Percentiles rank a stretch among this genome's conserved stretches.
These are phyloP conservation scores for Dactylellina sp. DNA, from an alignment of 2,329 filamentous ascomycete species.

Conservation along the genomic window DNA sequence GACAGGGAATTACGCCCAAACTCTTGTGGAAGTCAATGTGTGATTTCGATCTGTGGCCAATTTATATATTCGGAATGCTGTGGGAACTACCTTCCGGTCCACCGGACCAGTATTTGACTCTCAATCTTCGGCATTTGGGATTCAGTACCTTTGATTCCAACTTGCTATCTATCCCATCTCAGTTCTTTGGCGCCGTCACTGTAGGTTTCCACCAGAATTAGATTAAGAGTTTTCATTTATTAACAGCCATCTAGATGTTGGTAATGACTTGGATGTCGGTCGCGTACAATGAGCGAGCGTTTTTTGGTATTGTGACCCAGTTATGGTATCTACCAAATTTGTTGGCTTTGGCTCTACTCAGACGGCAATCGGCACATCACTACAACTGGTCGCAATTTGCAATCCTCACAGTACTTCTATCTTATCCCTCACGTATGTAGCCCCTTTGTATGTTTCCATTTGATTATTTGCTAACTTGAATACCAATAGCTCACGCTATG, in stretches of 20 bases:
- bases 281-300: conserved; percentile 68
- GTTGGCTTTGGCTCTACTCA: conserved; percentile 67
- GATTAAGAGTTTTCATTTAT: not conserved
- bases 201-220: conserved; percentile 65
- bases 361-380: conserved; percentile 61
- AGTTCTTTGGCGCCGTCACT: conserved; percentile 67
- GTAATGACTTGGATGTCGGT: conserved; percentile 67
- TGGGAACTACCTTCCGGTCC: conserved; percentile 68
- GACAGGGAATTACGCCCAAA: conserved; percentile 68
- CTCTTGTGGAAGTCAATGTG: conserved; percentile 69
- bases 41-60: conserved; percentile 73
- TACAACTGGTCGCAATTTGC: conserved; percentile 68
- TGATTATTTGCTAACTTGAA: conserved; percentile 1
- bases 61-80: conserved; percentile 69
- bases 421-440: conserved; percentile 69
- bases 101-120: conserved; percentile 70
- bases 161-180: conserved; percentile 70
- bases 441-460: conserved; percentile 61
- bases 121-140: conserved; percentile 70
- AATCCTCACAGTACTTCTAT: conserved; percentile 67
- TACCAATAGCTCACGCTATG: conserved; percentile 67
- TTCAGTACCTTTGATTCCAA: conserved; percentile 74
- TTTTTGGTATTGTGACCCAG: conserved; percentile 68
- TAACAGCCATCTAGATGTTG: conserved; percentile 62
- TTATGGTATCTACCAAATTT: conserved; percentile 73